Percentiles rank a stretch among this genome's conserved stretches.
Evolutionary conservation across 345 rosid species (phyloP).

Genomic region (Dipteronia sinensis): DNA sequence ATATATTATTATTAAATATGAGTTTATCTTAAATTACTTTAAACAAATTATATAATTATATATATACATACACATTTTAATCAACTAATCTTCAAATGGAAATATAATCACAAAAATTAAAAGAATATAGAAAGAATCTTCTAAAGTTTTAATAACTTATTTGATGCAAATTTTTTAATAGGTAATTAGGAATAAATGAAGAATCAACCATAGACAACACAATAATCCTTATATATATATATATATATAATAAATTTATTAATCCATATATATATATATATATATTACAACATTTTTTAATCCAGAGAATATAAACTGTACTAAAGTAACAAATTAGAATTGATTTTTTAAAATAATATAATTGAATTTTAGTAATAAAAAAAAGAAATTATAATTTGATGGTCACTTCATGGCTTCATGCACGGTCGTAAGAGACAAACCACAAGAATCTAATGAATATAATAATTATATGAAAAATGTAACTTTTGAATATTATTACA

Average conservation of each 20-base stretch:
- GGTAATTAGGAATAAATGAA: background rate
- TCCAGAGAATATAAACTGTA: background rate
- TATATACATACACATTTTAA: no score
- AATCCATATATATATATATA: no score
- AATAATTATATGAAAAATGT: background rate
- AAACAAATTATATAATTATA: no score
- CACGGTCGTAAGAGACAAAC: background rate
- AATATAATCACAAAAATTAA: background rate
- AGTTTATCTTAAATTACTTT: no score
- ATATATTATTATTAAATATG: no score
- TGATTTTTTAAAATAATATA: no score
- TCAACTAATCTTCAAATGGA: no score
- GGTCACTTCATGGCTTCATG: background rate
- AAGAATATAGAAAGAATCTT: background rate
- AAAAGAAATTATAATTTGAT: background rate
- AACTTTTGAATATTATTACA: no score
- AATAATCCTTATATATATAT: background rate
- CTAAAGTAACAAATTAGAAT: no score
- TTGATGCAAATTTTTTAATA: background rate
- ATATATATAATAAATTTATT: no score
- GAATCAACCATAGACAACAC: no score
- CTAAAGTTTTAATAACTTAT: background rate
- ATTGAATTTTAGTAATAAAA: background rate
- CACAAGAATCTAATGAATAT: background rate
- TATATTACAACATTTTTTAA: background rate